Conservation (phyloP, 768 basidiomycete species). For the Pleurotus cornucopiae region DNA sequence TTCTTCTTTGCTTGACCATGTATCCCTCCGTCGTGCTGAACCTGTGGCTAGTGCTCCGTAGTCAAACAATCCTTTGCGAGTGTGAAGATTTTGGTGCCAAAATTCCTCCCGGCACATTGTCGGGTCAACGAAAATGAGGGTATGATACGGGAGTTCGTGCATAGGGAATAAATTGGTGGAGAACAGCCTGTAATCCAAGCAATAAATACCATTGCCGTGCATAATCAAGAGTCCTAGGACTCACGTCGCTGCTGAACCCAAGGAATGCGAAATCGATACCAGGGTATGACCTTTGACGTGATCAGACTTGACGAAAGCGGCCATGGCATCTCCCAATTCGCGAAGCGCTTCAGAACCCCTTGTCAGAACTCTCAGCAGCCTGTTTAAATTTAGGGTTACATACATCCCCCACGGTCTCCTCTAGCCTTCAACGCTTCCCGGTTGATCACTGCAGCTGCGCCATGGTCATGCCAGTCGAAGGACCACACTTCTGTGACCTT, state of each 20-base stretch:
- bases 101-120: constrained; percentile 34
- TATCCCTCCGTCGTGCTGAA: constrained; percentile 24
- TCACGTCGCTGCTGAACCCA: constrained; percentile 36
- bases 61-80: constrained; percentile 31
- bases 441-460: constrained; percentile 45
- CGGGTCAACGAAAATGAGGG: constrained; percentile 42
- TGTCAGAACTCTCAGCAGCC: neutral
- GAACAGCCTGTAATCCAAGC: constrained; percentile 21
- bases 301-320: constrained; percentile 26
- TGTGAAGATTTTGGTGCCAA: constrained; percentile 30
- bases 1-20: constrained; percentile 35
- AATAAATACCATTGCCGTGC: neutral
- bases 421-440: constrained; percentile 20
- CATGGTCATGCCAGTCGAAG: constrained; percentile 48
- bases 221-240: constrained; percentile 5
- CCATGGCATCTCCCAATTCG: constrained; percentile 33
- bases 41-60: constrained; percentile 26
- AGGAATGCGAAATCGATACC: constrained; percentile 38
- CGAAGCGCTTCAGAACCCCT: constrained; percentile 21
- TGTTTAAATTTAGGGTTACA: constrained; percentile 13
- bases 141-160: constrained; percentile 23
- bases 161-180: constrained; percentile 27
- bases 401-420: constrained; percentile 31
- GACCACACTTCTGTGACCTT: constrained; percentile 42
- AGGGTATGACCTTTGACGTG: constrained; percentile 29